A percentile compares a stretch with the other conserved stretches of the same genome.
Conservation (phyloP, 805 yeast species). For the Ogataea trehalophila region DNA sequence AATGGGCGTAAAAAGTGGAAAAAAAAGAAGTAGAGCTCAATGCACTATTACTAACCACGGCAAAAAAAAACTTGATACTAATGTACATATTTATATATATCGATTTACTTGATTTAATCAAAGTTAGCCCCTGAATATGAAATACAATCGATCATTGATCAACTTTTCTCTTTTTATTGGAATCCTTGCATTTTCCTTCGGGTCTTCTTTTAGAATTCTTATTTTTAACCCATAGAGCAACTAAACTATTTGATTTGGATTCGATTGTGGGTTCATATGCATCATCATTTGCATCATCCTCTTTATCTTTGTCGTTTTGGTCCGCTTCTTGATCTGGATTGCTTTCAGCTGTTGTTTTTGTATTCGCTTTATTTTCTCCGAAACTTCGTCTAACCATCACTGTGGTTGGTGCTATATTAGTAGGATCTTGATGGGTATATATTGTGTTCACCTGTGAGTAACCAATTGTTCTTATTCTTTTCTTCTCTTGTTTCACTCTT, state of each 20-base stretch:
- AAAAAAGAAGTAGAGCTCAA: constrained; percentile 22
- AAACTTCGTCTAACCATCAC: constrained; percentile 26
- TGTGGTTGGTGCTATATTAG: not conserved
- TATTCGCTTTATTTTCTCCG: constrained; percentile 13
- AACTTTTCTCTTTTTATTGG: not conserved
- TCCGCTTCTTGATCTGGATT: constrained; percentile 15
- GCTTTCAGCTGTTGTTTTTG: constrained; percentile 8
- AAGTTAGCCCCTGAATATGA: not conserved
- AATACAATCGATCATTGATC: not conserved
- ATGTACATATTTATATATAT: constrained; percentile 1
- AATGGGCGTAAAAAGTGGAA: constrained; percentile 23
- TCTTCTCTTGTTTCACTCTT: constrained; percentile 13
- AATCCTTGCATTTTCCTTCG: constrained; percentile 9
- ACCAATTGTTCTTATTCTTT: constrained; percentile 23
- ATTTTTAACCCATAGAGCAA: constrained; percentile 9
- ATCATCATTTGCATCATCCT: constrained; percentile 17
- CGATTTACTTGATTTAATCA: not conserved
- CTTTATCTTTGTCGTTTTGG: not conserved
- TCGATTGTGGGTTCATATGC: constrained; percentile 10
- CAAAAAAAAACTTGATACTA: not conserved
- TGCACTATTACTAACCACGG: not conserved
- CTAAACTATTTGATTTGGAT: constrained; percentile 7
- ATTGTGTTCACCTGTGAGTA: constrained; percentile 22
- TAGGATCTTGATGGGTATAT: not conserved
- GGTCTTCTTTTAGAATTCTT: constrained; percentile 13